Conservation (phyloP, 257 asterid species). For the Fraxinus excelsior region DNA sequence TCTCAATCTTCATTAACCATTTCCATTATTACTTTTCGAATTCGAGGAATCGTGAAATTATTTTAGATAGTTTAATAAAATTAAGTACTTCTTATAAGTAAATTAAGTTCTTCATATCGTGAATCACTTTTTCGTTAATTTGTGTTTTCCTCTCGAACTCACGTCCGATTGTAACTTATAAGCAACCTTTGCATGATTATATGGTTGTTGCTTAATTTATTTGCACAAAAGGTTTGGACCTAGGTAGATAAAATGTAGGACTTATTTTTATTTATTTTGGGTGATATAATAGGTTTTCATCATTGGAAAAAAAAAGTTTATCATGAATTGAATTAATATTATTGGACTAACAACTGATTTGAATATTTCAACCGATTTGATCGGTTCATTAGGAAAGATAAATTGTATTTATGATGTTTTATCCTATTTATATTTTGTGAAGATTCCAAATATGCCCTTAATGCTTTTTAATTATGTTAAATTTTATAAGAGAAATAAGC, state of each 20-base stretch:
- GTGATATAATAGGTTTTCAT: background rate
- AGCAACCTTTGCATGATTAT: constrained; percentile 29
- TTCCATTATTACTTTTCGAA: too few species aligned
- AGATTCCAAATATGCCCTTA: constrained; percentile 17
- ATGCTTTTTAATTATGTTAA: background rate
- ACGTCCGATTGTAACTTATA: constrained; percentile 13
- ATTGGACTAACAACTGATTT: constrained; percentile 23
- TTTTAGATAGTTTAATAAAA: background rate
- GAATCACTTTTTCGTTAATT: background rate
- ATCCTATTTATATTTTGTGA: background rate
- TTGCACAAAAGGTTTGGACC: background rate
- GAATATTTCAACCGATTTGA: constrained; percentile 37
- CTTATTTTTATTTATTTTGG: background rate
- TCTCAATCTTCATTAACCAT: too few species aligned
- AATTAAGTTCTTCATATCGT: background rate
- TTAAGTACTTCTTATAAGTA: background rate
- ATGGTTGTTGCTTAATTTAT: constrained; percentile 1
- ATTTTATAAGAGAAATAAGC: too few species aligned
- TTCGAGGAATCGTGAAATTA: too few species aligned
- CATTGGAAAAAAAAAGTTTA: constrained; percentile 9
- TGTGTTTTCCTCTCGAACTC: too few species aligned
- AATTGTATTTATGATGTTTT: constrained; percentile 5
- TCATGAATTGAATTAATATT: background rate
- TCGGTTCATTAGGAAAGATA: constrained; percentile 31
- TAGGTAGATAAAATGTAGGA: background rate